Percentiles rank a stretch among this genome's conserved stretches.
These are phyloP conservation scores for Myxozyma vanderwaltii DNA, from an alignment of 805 yeast genomes.

Conservation along the genomic window DNA sequence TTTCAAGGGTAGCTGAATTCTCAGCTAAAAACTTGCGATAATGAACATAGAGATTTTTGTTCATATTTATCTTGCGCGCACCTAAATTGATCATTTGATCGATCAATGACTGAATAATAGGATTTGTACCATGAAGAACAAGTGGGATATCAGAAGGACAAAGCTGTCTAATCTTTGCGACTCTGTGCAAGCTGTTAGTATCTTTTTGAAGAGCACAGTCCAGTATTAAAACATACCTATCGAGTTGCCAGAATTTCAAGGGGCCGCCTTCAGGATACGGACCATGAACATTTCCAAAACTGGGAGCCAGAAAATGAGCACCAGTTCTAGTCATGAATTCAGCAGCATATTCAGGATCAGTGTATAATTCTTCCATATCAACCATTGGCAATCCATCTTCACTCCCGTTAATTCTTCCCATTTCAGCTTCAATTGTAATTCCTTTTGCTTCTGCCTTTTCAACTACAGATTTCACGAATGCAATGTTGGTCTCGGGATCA, in stretches of 20 bases:
- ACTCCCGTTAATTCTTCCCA: slow-evolving; percentile 46
- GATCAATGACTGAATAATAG: slow-evolving; percentile 16
- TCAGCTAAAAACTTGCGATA: slow-evolving; percentile 38
- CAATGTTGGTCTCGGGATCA: slow-evolving; percentile 42
- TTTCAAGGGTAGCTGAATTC: slow-evolving; percentile 35
- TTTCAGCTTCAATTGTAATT: slow-evolving; percentile 45
- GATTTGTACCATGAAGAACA: slow-evolving; percentile 45
- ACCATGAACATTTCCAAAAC: slow-evolving; percentile 46
- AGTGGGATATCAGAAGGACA: slow-evolving; percentile 24
- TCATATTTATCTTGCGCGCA: slow-evolving; percentile 44
- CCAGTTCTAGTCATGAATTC: slow-evolving; percentile 41
- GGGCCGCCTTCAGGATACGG: slow-evolving; percentile 44
- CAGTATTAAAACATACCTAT: slow-evolving; percentile 15
- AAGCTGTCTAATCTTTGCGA: slow-evolving; percentile 5
- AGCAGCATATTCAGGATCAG: slow-evolving; percentile 42
- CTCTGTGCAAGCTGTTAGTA: background rate
- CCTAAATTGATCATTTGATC: slow-evolving; percentile 36
- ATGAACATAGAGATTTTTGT: slow-evolving; percentile 40
- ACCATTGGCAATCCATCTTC: slow-evolving; percentile 44
- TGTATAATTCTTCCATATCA: slow-evolving; percentile 41
- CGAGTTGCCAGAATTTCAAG: slow-evolving; percentile 39
- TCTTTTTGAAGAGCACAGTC: background rate
- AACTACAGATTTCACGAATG: slow-evolving; percentile 40
- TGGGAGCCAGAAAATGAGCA: slow-evolving; percentile 45
- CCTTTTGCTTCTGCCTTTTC: slow-evolving; percentile 37